Conservation (phyloP, 2,329 filamentous ascomycete species). For the Penicillium occitanis region DNA sequence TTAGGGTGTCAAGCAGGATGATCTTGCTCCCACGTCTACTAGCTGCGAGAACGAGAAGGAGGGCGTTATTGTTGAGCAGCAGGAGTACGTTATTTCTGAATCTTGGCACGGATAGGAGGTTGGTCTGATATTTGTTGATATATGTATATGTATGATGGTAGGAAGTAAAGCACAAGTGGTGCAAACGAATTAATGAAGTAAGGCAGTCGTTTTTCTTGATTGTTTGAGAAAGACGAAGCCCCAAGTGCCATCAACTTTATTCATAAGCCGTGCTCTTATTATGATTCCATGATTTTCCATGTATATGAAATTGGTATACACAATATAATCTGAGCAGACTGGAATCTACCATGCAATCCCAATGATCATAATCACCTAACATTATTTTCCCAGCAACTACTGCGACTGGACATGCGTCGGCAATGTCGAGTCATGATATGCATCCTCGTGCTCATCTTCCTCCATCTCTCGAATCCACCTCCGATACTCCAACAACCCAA, state of each 20-base stretch:
- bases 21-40: too few species aligned
- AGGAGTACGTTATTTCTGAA: neutral
- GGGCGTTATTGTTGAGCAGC: too few species aligned
- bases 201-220: neutral
- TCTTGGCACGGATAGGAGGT: neutral
- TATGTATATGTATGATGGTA: neutral
- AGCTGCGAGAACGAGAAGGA: too few species aligned
- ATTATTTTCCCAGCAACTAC: neutral
- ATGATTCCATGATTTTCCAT: too few species aligned
- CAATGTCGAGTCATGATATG: neutral
- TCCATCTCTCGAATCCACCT: constrained; percentile 1
- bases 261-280: neutral
- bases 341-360: neutral
- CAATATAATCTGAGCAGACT: neutral
- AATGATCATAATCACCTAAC: neutral
- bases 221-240: neutral
- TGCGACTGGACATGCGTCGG: neutral
- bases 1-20: too few species aligned
- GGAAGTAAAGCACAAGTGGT: neutral
- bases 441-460: neutral
- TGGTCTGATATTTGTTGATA: neutral
- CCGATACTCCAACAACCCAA: constrained; percentile 16
- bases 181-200: neutral
- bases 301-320: too few species aligned
- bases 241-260: neutral